A percentile compares a stretch with the other conserved stretches of the same genome.
Conservation (phyloP, 1,284 basidiomycete genomes). For the Rhodofomes roseus region DNA sequence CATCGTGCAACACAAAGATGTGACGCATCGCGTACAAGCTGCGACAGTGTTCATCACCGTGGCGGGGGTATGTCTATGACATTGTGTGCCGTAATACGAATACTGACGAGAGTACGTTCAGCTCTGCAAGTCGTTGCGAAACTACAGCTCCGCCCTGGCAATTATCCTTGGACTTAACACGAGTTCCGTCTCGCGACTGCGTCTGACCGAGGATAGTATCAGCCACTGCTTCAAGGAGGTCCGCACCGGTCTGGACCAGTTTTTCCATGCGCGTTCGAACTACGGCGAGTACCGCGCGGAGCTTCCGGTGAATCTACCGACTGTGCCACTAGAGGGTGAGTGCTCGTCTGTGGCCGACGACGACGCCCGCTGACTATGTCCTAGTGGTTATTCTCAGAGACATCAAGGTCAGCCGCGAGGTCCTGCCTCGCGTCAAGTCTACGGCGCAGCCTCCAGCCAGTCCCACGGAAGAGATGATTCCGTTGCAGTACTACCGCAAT, state of each 20-base stretch:
- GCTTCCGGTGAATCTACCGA: constrained; percentile 5
- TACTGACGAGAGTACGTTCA: background rate
- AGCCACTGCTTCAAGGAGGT: background rate
- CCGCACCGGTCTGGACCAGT: background rate
- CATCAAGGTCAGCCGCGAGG: constrained; percentile 3
- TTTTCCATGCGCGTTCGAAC: constrained; percentile 2
- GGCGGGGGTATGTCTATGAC: background rate
- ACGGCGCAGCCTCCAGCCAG: background rate
- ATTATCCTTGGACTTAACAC: constrained; percentile 1
- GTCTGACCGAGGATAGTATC: background rate
- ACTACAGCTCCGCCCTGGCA: constrained; percentile 8
- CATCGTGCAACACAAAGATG: constrained; percentile 2
- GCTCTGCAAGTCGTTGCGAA: constrained; percentile 8
- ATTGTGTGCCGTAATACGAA: background rate
- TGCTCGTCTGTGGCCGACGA: background rate
- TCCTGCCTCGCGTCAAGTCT: constrained; percentile 2
- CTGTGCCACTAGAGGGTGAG: constrained; percentile 6
- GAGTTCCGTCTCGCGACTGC: background rate
- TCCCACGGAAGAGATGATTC: background rate
- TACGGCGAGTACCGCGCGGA: constrained; percentile 6
- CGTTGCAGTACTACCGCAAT: constrained; percentile 9
- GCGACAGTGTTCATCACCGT: constrained; percentile 4
- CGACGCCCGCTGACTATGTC: too few species aligned
- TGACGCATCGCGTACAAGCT: background rate
- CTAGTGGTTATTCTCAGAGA: constrained; percentile 6